A percentile compares a stretch with the other conserved stretches of the same genome.
Conservation (phyloP, 108 stramenopile species). For the Poteriospumella lacustris region DNA sequence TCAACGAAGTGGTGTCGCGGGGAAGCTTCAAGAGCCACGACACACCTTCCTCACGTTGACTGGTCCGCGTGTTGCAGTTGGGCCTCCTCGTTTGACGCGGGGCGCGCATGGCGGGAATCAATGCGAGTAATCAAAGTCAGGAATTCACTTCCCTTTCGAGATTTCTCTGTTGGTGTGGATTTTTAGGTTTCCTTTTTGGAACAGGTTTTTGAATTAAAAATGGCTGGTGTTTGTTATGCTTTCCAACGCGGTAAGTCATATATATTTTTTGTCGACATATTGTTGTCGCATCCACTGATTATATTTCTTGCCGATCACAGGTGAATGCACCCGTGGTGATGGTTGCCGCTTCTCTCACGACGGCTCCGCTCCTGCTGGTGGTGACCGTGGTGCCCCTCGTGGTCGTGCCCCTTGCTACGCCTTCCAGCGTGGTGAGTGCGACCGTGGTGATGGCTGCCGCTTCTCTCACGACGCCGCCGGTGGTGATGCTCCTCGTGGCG, state of each 20-base stretch:
- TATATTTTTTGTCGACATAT: constrained; percentile 9
- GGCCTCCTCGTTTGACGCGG: too few relatives aligned
- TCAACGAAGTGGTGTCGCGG: too few relatives aligned
- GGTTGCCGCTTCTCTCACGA: constrained; percentile 26
- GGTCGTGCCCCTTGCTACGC: constrained; percentile 16
- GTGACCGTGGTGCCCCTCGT: neutral
- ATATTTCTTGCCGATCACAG: neutral
- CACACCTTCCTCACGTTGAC: too few relatives aligned
- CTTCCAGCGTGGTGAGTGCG: constrained; percentile 19
- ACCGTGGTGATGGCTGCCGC: neutral
- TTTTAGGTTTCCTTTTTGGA: too few relatives aligned
- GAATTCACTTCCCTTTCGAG: too few relatives aligned
- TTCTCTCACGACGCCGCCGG: neutral
- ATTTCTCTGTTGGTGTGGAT: too few relatives aligned
- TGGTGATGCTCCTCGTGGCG: neutral
- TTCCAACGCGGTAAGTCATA: constrained; percentile 15
- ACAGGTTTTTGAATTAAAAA: constrained; percentile 1
- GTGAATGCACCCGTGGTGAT: constrained; percentile 20
- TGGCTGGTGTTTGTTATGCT: constrained; percentile 20
- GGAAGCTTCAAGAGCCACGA: too few relatives aligned
- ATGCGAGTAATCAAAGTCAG: too few relatives aligned
- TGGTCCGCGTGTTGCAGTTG: too few relatives aligned
- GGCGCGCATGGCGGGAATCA: too few relatives aligned
- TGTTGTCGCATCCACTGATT: neutral
- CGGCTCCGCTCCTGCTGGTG: neutral